Conservation (phyloP, 1,284 basidiomycete genomes). For the Ceraceosorus guamensis region DNA sequence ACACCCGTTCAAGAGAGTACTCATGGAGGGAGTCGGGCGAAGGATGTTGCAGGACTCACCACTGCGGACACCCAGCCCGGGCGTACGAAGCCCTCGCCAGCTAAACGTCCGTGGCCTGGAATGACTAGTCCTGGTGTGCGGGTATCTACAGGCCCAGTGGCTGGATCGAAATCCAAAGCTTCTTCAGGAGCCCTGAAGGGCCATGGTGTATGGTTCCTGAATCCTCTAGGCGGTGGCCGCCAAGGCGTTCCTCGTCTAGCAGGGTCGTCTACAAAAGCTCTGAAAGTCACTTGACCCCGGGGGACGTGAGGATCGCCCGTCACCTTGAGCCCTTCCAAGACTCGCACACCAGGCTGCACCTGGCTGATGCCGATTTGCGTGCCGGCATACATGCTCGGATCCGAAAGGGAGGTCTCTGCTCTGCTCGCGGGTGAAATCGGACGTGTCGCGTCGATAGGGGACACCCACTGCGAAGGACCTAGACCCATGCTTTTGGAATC, state of each 20-base stretch:
- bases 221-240: neutral
- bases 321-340: constrained; percentile 15
- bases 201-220: neutral
- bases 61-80: neutral
- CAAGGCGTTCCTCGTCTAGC: neutral
- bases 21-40: neutral
- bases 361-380: constrained; percentile 17
- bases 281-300: constrained; percentile 24
- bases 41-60: neutral
- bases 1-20: neutral
- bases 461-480: no score
- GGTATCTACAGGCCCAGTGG: no score
- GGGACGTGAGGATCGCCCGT: constrained; percentile 32
- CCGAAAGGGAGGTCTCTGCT: constrained; percentile 21
- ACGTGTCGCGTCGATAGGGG: neutral
- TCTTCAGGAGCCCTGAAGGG: neutral
- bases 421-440: neutral
- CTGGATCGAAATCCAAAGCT: neutral
- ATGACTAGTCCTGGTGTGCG: neutral
- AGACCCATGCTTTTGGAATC: neutral
- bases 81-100: neutral
- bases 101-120: neutral
- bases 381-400: constrained; percentile 23
- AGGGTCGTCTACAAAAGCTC: constrained; percentile 20
- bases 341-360: constrained; percentile 7